Base-by-base conservation (phyloP, 345 rosid species). In the Eucalyptus guilfoylei region DNA sequence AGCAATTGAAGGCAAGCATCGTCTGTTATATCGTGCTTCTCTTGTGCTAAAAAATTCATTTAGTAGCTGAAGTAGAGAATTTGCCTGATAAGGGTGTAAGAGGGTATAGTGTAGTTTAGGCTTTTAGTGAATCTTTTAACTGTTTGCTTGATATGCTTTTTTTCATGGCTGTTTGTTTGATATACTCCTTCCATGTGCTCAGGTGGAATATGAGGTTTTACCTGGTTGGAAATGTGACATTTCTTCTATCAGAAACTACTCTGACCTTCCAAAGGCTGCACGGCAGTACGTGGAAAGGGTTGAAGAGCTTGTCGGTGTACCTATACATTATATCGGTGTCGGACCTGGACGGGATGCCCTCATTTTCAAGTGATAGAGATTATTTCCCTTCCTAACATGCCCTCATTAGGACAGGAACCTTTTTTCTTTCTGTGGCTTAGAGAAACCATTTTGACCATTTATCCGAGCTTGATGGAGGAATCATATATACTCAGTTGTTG, bases 341-440 rank as follows among this genome's bases (percentile, higher is more conserved):
- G 99, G 99, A 6, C 98, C 99, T 2, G 97, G 99, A 55, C 97
- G 99, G 64, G 97, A 96, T 87, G 99, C 99, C 67, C 99, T 97
- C 88, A 96, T 96, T 88, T 93, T 86, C 90, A 97, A 96, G 91
- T 97, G 91, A 93, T 91, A 11, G 47, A 40, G 85, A 76, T 76
- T 1, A 76, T 76, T 11, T 76, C 47, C 30, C 85, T 23, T 40
- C 47, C 85, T 76, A 40, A 40, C 47, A 21, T 40, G 47, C 47
- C n/a, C n/a, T n/a, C 47, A 40, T 6, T 76, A 37, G 85, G 47
- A 76, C 30, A 12, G 85, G 30, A 76, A 11, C 45, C 85, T 21
- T 76, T 34, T 76, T 76, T 37, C 47, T 2, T 76, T 40, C 11
- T 40, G 47, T 40, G 30, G 47, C 85, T 40, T 40, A 76, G 85